These are phyloP conservation scores for Penicillium cataractarum DNA, from an alignment of 495 filamentous ascomycete species.

Conservation along the genomic window DNA sequence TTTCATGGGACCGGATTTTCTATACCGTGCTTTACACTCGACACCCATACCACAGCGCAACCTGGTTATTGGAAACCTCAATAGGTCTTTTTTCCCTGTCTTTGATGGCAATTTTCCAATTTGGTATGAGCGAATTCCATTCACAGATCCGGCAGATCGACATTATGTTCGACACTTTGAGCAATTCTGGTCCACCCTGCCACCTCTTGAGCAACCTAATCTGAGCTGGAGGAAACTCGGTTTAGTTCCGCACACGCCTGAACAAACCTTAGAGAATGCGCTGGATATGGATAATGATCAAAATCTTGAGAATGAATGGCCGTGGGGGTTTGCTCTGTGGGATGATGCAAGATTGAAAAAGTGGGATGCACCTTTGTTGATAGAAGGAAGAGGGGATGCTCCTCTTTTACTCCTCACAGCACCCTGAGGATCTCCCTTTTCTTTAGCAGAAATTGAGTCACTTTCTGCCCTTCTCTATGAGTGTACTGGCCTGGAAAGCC, in stretches of 20 bases:
- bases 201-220: constrained; percentile 22
- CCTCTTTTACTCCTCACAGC: not conserved
- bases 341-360: not conserved
- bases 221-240: constrained; percentile 16
- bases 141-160: constrained; percentile 23
- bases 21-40: constrained; percentile 17
- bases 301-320: not conserved
- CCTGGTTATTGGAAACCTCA: constrained; percentile 13
- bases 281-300: not conserved
- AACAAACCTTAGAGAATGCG: not conserved
- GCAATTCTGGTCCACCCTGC: constrained; percentile 20
- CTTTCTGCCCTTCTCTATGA: not conserved
- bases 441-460: not conserved
- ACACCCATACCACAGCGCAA: constrained; percentile 16
- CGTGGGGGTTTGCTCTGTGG: constrained; percentile 1
- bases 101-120: not conserved
- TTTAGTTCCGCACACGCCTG: not conserved
- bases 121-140: constrained; percentile 10
- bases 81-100: not conserved
- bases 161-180: constrained; percentile 16
- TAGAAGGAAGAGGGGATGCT: not conserved
- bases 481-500: too few relatives aligned
- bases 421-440: not conserved
- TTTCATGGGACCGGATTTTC: constrained; percentile 13
- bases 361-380: not conserved